Evolutionary conservation across 768 basidiomycete species (phyloP).

Genomic region (Boletus rufocinnamomeus): DNA sequence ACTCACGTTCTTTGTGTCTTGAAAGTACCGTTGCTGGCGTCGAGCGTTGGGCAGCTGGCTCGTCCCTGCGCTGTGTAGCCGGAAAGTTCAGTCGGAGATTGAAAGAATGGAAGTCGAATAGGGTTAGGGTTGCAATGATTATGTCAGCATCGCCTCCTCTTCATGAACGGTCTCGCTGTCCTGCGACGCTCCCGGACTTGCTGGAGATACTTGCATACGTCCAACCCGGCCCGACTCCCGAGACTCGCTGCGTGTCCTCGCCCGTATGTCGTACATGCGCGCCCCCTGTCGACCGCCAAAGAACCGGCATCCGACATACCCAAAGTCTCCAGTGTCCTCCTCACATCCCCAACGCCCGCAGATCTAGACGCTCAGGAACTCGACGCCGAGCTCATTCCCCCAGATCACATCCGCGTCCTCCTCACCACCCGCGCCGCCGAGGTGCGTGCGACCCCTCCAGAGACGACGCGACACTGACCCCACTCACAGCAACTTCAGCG

Average conservation of each 20-base stretch:
- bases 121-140: not conserved
- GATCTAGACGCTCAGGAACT: slow-evolving; percentile 63
- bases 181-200: not conserved
- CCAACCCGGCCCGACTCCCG: not conserved
- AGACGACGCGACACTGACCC: not conserved
- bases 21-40: slow-evolving; percentile 21
- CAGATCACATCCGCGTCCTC: slow-evolving; percentile 52
- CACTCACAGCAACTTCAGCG: slow-evolving; percentile 68
- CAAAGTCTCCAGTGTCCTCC: slow-evolving; percentile 48
- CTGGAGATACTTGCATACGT: not conserved
- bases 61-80: too few relatives aligned
- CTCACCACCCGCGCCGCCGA: slow-evolving; percentile 79
- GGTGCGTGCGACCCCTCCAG: slow-evolving; percentile 39
- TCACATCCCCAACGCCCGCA: slow-evolving; percentile 51
- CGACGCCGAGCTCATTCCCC: slow-evolving; percentile 58
- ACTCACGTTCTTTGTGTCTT: slow-evolving; percentile 28
- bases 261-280: not conserved
- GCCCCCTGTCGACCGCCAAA: not conserved
- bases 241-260: not conserved
- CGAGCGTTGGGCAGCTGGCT: slow-evolving; percentile 9
- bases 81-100: slow-evolving; percentile 22
- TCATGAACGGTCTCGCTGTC: not conserved
- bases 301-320: slow-evolving; percentile 37
- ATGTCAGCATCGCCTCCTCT: too few relatives aligned
- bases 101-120: not conserved